Base-by-base conservation (phyloP, 345 rosid genomes). In the Populus ilicifolia region DNA sequence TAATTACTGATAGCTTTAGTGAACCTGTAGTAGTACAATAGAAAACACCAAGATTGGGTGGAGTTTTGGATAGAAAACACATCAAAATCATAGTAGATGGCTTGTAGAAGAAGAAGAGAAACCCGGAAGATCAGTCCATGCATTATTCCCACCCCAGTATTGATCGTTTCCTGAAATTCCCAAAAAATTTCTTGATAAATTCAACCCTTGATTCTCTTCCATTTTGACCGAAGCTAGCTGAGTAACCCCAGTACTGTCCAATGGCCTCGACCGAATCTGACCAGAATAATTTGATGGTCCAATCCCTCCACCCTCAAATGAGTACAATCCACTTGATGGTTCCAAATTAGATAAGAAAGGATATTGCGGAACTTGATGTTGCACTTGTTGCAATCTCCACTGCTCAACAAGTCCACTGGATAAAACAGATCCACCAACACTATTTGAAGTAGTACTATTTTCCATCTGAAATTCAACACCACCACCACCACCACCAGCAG, bases 91-190 rank as follows among this genome's bases (percentile, higher is more conserved):
- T 69, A 86, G 79, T 16, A 81, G 80, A 85, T 85, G 85, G 82
- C 54, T 79, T 6, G 82, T 81, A 50, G 91, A 84, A 77, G 83
- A 78, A 73, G 83, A 78, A 73, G 81, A 65, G 75, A 83, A 87
- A 72, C 87, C 85, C 27, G 87, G 75, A 67, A 88, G 84, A 79
- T 89, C 87, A 68, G 84, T 86, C 91, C 91, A 89, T 80, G 90
- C 87, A 83, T 73, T 84, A 70, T 35, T 66, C 4, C 77, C 78
- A 69, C 80, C 29, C 90, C 89, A 89, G 48, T 68, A 79, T 39
- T 82, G 89, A 80, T 88, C 78, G 79, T 70, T 83, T 6, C 84
- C 89, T n/a, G 88, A 72, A 59, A 84, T 54, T 38, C 85, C 84
- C 76, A 79, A 68, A 67, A 85, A 86, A 61, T 82, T 88, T 73